These are phyloP conservation scores for Neofusicoccum laricinum DNA, from an alignment of 2,329 filamentous ascomycete genomes.

Conservation along the genomic window DNA sequence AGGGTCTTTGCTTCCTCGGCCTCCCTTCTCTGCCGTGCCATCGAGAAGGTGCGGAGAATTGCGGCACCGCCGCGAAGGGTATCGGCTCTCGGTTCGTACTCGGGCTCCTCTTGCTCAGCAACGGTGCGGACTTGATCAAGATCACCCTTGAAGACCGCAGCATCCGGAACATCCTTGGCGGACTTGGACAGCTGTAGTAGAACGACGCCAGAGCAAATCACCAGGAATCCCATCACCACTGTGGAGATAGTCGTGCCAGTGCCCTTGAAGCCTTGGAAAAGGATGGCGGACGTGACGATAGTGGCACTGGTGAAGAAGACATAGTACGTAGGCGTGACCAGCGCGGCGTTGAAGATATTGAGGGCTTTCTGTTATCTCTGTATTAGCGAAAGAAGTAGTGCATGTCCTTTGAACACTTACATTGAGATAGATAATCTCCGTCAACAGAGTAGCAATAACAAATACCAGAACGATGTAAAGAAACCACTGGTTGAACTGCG, in stretches of 20 bases:
- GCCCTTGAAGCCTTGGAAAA: slow-evolving; percentile 93
- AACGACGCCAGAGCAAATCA: slow-evolving; percentile 90
- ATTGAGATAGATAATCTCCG: slow-evolving; percentile 93
- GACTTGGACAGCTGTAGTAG: slow-evolving; percentile 96
- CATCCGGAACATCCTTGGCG: slow-evolving; percentile 92
- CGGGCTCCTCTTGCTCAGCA: slow-evolving; percentile 91
- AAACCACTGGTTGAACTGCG: slow-evolving; percentile 98
- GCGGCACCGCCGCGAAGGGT: slow-evolving; percentile 89
- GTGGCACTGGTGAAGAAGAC: slow-evolving; percentile 97
- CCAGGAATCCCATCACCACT: slow-evolving; percentile 88
- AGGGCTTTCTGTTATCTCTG: slow-evolving; percentile 78
- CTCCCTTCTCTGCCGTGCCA: slow-evolving; percentile 72
- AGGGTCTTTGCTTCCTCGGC: slow-evolving; percentile 74
- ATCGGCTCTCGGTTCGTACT: slow-evolving; percentile 93
- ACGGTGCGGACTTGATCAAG: slow-evolving; percentile 94
- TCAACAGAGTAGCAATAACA: slow-evolving; percentile 81
- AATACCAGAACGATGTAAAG: slow-evolving; percentile 89
- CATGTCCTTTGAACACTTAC: slow-evolving; percentile 54
- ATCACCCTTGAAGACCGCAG: slow-evolving; percentile 87
- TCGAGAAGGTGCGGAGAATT: slow-evolving; percentile 79
- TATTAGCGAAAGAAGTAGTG: slow-evolving; percentile 29
- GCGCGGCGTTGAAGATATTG: slow-evolving; percentile 92
- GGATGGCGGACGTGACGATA: slow-evolving; percentile 86
- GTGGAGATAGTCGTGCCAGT: slow-evolving; percentile 76
- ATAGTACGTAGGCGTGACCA: slow-evolving; percentile 98